Evolutionary conservation across 2,329 filamentous ascomycete genomes (phyloP).

Genomic region (Trichoderma cornu-damae): DNA sequence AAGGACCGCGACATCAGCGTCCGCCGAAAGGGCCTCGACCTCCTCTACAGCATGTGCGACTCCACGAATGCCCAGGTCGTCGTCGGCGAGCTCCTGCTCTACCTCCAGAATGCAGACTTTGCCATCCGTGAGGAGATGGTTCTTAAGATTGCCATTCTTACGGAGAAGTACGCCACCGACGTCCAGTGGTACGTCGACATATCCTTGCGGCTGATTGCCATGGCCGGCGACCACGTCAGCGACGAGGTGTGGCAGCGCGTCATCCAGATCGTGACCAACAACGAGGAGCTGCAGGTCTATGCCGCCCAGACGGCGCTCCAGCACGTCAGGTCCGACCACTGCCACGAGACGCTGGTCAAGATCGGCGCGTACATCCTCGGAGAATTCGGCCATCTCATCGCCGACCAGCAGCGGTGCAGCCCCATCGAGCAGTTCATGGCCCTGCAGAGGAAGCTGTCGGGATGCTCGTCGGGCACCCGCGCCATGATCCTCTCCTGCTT

Average conservation of each 20-base stretch:
- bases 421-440: slow-evolving; percentile 97
- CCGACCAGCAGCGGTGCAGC: slow-evolving; percentile 85
- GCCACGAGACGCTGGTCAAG: slow-evolving; percentile 95
- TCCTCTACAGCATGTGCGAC: slow-evolving; percentile 99
- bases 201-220: slow-evolving; percentile 84
- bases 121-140: slow-evolving; percentile 99
- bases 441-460: slow-evolving; percentile 81
- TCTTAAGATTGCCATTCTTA: slow-evolving; percentile 94
- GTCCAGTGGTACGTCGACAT: slow-evolving; percentile 99
- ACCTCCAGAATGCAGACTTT: slow-evolving; percentile 94
- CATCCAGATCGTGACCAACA: slow-evolving; percentile 98
- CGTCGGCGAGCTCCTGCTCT: slow-evolving; percentile 87
- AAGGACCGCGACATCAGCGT: slow-evolving; percentile 97
- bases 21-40: slow-evolving; percentile 86
- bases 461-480: slow-evolving; percentile 80
- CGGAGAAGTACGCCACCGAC: slow-evolving; percentile 97
- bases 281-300: slow-evolving; percentile 95
- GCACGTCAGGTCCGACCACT: slow-evolving; percentile 87
- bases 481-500: slow-evolving; percentile 95
- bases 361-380: slow-evolving; percentile 95
- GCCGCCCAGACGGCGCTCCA: slow-evolving; percentile 89
- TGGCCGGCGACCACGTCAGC: slow-evolving; percentile 97
- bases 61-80: slow-evolving; percentile 89
- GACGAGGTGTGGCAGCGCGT: slow-evolving; percentile 99
- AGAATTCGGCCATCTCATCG: slow-evolving; percentile 94